phyloP scores from a whole-genome alignment of 139 green algal species.

The Closterium sp. region DNA sequence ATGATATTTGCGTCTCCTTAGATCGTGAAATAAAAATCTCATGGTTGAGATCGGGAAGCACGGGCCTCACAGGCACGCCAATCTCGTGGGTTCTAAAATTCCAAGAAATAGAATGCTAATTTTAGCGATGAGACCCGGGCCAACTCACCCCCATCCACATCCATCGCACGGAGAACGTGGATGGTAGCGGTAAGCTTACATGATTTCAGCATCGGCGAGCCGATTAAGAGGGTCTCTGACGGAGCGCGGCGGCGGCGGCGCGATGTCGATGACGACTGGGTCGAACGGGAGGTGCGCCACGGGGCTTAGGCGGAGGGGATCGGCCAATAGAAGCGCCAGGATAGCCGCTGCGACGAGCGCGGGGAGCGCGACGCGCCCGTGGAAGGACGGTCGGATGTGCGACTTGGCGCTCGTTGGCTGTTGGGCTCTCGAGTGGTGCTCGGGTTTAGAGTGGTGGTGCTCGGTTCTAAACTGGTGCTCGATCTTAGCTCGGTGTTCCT shows the following conservation, averaged over 20 bases:
- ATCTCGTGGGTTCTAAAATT: too few species aligned
- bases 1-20: too few species aligned
- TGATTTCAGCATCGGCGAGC: not conserved
- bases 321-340: not conserved
- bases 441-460: not conserved
- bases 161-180: too few species aligned
- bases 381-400: not conserved
- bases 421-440: not conserved
- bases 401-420: not conserved
- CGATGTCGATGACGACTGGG: not conserved
- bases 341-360: not conserved
- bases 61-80: too few species aligned
- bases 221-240: not conserved
- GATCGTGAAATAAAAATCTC: too few species aligned
- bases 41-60: too few species aligned
- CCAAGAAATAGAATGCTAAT: too few species aligned
- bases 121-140: too few species aligned
- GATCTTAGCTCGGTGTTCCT: not conserved
- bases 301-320: not conserved
- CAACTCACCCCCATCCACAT: too few species aligned
- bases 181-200: not conserved
- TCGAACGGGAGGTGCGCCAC: not conserved
- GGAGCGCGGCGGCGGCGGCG: not conserved
- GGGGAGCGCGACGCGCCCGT: not conserved
- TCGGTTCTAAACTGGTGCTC: not conserved